Evolutionary conservation across 257 asterid species (phyloP), one percentile per base, ranked within the genome.

Genomic region (Fraxinus excelsior): DNA sequence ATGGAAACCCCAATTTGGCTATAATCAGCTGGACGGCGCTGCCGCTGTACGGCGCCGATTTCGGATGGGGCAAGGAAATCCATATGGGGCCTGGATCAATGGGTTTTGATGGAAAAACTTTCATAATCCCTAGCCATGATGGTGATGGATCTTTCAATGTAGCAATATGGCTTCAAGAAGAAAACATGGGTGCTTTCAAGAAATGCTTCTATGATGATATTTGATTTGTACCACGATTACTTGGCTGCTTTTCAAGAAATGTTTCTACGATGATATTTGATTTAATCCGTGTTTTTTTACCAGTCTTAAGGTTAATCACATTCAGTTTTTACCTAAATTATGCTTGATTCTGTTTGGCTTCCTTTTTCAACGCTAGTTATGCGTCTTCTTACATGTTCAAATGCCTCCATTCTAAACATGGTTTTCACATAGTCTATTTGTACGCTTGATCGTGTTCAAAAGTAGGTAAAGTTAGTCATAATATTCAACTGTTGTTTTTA

Each of bases 41-140:
- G 79, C 96, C 98, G n/a, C 73, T 91, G 3, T 84, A 86, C 80
- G 98, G 91, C 0, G 82, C 92, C n/a, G 97, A 93, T 68, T 93
- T 91, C 71, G 98, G 98, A 40, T 93, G 98, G 97, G 98, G 97
- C 18, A 87, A 88, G 31, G 96, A 92, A 72, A 78, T 88, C 9
- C 85, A 83, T 37, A 83, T 91, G 93, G 96, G 92, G 4, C 97
- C 97, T 0, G 97, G 91, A 10, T 72, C 86, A 18, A 85, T 85
- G 71, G 89, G 84, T 1, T 91, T 86, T 8, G 97, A 91, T n/a
- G 97, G 97, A 3, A 88, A 93, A 4, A 71, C 92, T 0, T 90
- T 90, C 66, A 75, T 92, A 0, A 70, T 91, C 6, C 95, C 92
- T 0, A 83, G 92, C 70, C 88, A 85, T 3, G 75, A 76, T 2